These are phyloP conservation scores for Pseudonitzschia pungens DNA, from an alignment of 108 stramenopile genomes.

Conservation along the genomic window DNA sequence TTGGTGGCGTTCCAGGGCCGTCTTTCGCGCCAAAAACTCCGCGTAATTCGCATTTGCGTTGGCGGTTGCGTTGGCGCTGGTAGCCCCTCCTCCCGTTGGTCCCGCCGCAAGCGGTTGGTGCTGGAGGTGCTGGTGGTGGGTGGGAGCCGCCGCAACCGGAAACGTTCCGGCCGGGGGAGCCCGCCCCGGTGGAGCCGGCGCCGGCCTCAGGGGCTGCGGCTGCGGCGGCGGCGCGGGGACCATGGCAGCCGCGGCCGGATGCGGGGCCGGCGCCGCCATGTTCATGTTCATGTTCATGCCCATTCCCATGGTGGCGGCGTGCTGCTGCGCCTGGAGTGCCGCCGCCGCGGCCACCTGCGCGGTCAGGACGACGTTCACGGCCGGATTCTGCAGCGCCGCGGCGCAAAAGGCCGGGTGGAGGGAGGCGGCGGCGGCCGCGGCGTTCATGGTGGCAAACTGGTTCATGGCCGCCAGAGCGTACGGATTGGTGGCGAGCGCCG, in stretches of 20 bases:
- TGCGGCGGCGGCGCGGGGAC: no score
- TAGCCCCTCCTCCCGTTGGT: no score
- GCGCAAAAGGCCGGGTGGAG: no score
- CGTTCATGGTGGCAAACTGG: slow-evolving; percentile 8
- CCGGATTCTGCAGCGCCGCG: slow-evolving; percentile 5
- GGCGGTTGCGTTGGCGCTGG: neutral
- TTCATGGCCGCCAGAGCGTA: neutral
- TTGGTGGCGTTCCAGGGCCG: neutral
- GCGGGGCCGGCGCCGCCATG: no score
- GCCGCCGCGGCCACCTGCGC: slow-evolving; percentile 15
- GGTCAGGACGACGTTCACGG: slow-evolving; percentile 1
- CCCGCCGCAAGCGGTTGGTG: no score
- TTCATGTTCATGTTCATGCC: no score
- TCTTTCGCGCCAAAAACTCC: neutral
- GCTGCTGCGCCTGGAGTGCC: neutral
- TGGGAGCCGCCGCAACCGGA: neutral
- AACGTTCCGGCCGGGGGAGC: no score
- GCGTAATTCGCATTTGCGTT: slow-evolving; percentile 2
- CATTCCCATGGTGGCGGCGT: neutral
- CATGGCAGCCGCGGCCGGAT: no score
- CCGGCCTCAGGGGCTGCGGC: no score
- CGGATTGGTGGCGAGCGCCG: neutral
- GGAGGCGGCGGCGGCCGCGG: neutral
- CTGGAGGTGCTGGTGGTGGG: neutral
- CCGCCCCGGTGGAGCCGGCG: no score